Evolutionary conservation across 805 yeast genomes (phyloP).

Genomic region (Teunomyces aglyptinius): DNA sequence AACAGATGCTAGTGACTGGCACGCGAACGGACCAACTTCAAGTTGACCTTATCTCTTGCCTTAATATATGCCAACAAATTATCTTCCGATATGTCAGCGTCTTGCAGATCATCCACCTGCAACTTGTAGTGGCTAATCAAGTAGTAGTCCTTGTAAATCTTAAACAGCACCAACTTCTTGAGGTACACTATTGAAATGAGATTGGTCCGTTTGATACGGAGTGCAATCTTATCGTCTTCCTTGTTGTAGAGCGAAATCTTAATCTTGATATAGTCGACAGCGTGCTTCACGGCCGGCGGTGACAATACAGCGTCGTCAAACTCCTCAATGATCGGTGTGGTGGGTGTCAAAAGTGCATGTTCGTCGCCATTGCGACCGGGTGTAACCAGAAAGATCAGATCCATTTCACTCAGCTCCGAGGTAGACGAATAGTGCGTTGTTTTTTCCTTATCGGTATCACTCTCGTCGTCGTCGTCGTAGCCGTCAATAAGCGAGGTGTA

Average conservation of each 20-base stretch:
- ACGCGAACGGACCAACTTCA: constrained; percentile 21
- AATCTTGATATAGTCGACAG: constrained; percentile 20
- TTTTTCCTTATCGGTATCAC: constrained; percentile 10
- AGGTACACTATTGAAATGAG: constrained; percentile 24
- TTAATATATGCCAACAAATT: constrained; percentile 17
- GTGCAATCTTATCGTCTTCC: constrained; percentile 29
- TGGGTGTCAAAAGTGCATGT: constrained; percentile 9
- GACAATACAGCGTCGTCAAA: constrained; percentile 7
- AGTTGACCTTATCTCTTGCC: constrained; percentile 21
- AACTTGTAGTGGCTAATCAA: constrained; percentile 27
- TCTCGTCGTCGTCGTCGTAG: constrained; percentile 25
- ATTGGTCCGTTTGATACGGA: constrained; percentile 22
- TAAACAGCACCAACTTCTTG: constrained; percentile 26
- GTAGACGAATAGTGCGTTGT: constrained; percentile 7
- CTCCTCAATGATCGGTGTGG: constrained; percentile 15
- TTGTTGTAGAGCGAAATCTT: constrained; percentile 25
- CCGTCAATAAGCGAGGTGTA: constrained; percentile 29
- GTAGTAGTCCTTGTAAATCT: constrained; percentile 30
- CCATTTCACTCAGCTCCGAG: constrained; percentile 11
- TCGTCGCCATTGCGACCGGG: constrained; percentile 3
- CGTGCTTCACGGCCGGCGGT: not conserved
- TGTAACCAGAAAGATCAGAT: constrained; percentile 11
- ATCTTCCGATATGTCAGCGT: constrained; percentile 9
- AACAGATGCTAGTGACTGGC: constrained; percentile 2
- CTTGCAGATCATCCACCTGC: constrained; percentile 12